Percentiles rank a stretch among this genome's conserved stretches.
phyloP scores from a whole-genome alignment of 1,139 yeast species.

The Insectozyma bohioensis region DNA sequence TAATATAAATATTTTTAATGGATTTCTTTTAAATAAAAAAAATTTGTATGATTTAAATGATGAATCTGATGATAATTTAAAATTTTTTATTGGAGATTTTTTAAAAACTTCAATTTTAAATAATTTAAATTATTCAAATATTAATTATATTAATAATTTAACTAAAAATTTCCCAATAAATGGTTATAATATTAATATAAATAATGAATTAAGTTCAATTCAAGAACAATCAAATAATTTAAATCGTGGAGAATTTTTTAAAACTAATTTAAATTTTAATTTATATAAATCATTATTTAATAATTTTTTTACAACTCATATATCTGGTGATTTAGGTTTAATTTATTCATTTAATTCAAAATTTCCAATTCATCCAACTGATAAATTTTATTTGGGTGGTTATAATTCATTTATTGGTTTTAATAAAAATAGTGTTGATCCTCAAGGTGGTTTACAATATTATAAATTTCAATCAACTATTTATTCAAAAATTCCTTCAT shows the following conservation, averaged over 20 bases:
- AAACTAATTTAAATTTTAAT: constrained; percentile 26
- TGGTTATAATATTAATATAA: constrained; percentile 25
- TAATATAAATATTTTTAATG: constrained; percentile 29
- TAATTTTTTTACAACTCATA: constrained; percentile 37
- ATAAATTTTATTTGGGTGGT: constrained; percentile 53
- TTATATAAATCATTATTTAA: constrained; percentile 38
- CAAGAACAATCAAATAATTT: constrained; percentile 28
- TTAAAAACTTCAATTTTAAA: constrained; percentile 37
- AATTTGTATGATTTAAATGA: constrained; percentile 44
- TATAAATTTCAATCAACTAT: constrained; percentile 36
- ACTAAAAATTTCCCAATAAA: constrained; percentile 32
- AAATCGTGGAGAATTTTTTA: constrained; percentile 27
- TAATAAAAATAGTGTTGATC: constrained; percentile 35
- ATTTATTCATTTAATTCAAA: constrained; percentile 23
- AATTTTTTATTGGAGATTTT: constrained; percentile 32
- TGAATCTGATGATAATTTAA: constrained; percentile 26
- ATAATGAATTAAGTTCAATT: constrained; percentile 33
- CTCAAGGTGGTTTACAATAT: constrained; percentile 43
- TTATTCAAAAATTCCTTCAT: constrained; percentile 37
- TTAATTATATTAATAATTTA: constrained; percentile 23
- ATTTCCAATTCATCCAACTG: constrained; percentile 40
- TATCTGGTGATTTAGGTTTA: constrained; percentile 37
- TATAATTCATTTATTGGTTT: constrained; percentile 39
- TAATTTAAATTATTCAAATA: constrained; percentile 23
- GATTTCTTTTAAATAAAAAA: constrained; percentile 44